phyloP scores from a whole-genome alignment of 768 basidiomycete genomes.

The Nevesoporus exiguus region DNA sequence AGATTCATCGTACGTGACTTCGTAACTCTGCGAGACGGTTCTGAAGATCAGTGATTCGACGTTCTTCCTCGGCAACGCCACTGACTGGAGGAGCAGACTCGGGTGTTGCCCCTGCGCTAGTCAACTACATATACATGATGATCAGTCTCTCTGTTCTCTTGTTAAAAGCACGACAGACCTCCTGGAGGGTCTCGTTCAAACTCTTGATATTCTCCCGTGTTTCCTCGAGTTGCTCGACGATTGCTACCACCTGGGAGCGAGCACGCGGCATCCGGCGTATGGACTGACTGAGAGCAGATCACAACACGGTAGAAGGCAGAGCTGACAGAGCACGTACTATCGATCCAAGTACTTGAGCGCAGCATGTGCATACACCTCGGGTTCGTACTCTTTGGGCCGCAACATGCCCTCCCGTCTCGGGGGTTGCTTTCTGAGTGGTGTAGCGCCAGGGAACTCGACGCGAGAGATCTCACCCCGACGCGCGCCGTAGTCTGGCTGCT shows the following conservation, averaged over 20 bases:
- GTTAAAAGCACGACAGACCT: conserved; percentile 33
- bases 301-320: conserved; percentile 21
- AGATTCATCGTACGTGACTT: conserved; percentile 32
- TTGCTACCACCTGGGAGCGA: conserved; percentile 36
- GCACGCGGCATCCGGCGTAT: conserved; percentile 50
- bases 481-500: conserved; percentile 22
- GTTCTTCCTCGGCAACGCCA: conserved; percentile 39
- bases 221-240: conserved; percentile 39
- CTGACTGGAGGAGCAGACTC: conserved; percentile 27
- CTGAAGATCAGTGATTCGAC: conserved; percentile 41
- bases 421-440: conserved; percentile 55
- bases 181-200: conserved; percentile 35
- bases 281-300: conserved; percentile 37
- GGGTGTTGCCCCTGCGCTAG: conserved; percentile 9
- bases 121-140: conserved; percentile 11
- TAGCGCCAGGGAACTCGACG: conserved; percentile 64
- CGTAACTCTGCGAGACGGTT: conserved; percentile 39
- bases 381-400: conserved; percentile 49
- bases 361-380: conserved; percentile 73
- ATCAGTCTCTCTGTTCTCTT: conserved; percentile 4
- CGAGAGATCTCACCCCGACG: conserved; percentile 51
- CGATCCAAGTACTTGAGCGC: conserved; percentile 74
- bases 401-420: conserved; percentile 36
- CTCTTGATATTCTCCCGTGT: conserved; percentile 36
- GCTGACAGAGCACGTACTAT: conserved; percentile 51